These are phyloP conservation scores for Ceratobasidium sp. DNA, from an alignment of 1,284 basidiomycete species.

Conservation along the genomic window DNA sequence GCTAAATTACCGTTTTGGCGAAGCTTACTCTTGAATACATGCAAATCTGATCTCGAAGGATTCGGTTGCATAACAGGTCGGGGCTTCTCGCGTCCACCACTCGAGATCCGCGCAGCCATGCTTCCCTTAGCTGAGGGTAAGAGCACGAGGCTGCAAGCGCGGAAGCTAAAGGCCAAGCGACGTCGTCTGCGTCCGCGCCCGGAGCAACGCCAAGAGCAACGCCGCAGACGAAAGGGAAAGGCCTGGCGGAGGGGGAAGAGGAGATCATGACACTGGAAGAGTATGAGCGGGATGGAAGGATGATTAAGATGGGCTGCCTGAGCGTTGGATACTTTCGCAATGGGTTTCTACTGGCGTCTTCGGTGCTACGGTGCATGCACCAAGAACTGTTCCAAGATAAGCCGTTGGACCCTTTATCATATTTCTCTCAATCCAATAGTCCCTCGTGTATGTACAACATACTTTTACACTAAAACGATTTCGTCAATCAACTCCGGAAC, in stretches of 20 bases:
- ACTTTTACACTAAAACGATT: no score
- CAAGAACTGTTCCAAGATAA: no score
- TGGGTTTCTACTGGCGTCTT: no score
- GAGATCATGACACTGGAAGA: constrained; percentile 38
- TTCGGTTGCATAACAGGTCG: constrained; percentile 43
- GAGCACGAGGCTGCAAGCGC: neutral
- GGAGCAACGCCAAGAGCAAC: no score
- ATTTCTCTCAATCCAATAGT: no score
- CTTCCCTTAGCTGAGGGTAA: constrained; percentile 5
- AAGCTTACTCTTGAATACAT: no score
- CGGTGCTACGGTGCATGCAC: no score
- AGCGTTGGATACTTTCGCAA: no score
- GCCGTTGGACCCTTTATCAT: no score
- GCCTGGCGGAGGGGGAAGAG: constrained; percentile 8
- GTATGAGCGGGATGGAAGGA: constrained; percentile 27
- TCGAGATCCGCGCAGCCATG: constrained; percentile 33
- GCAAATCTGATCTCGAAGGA: constrained; percentile 41
- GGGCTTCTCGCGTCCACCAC: constrained; percentile 45
- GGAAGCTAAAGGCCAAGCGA: neutral
- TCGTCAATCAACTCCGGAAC: no score
- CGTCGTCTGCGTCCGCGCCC: constrained; percentile 1
- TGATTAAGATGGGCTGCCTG: no score
- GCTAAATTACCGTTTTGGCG: neutral
- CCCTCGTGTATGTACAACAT: no score
- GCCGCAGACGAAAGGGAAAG: neutral